Base-by-base conservation (phyloP, 192 early-diverging fungal genomes). In the Gigaspora rosea region DNA sequence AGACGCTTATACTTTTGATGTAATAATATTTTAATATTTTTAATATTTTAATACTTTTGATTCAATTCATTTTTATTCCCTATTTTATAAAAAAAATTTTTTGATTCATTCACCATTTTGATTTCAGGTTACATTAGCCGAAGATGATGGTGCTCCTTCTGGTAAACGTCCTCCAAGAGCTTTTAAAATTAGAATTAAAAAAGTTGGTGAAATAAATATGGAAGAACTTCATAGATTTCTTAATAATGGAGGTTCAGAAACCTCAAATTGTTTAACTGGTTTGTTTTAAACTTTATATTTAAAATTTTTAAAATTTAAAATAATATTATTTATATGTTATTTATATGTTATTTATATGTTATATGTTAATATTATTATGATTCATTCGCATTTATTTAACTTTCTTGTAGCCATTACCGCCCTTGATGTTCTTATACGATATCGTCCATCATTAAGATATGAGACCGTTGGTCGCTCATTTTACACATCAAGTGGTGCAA, bases 401-500 rank as follows among this genome's bases (percentile, higher is more conserved):
- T 13, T 63, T 63, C 0, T 15, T 35, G 46, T 66, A 71, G 68
- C 84, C 41, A 86, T 92, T 27, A 91, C 83, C 77, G 90, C 89
- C 0, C 80, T 93, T 18, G 96, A 98, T 63, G 86, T 96, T 12
- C 85, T 95, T 0, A 88, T 98, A 51, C 89, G 94, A 35, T 92
- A 96, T 62, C 81, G 89, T 3, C 90, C 95, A 27, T 90, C 92
- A 13, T 79, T 91, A 61, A 82, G 84, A 33, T 94, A 93, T 78
- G 85, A 90, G 13, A 93, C 90, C 46, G 91, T 95, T 67, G 92
- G 94, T 18, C 87, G 95, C 2, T 97, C 94, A n/a, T 97, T 98
- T 86, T 97, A 93, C 78, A 97, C 94, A 0, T 88, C 91, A 22
- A 84, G 86, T 27, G 85, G 84, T 59, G 76, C 82, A 1, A 68